Conservation (phyloP, 2,329 filamentous ascomycete genomes). For the Coleophoma cylindrospora region DNA sequence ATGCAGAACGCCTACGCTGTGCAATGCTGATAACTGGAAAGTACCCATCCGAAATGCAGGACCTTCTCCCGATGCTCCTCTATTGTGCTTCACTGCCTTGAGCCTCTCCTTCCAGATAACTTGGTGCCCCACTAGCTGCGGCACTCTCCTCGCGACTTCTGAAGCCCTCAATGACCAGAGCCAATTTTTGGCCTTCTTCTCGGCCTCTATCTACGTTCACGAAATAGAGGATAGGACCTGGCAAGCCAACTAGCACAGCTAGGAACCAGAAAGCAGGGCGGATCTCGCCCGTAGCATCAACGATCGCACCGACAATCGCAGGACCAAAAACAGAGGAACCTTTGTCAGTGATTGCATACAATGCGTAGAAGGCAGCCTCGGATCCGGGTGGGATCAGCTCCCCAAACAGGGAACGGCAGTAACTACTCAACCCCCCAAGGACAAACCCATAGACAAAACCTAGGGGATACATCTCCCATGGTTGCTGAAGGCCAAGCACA, state of each 20-base stretch:
- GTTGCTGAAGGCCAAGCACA: conserved; percentile 80
- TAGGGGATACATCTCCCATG: conserved; percentile 95
- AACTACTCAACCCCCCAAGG: conserved; percentile 84
- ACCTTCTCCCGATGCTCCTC: too few relatives aligned
- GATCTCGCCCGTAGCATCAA: conserved; percentile 76
- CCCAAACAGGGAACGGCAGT: conserved; percentile 88
- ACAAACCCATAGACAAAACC: conserved; percentile 91
- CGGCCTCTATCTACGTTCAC: conserved; percentile 81
- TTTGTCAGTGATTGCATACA: conserved; percentile 98
- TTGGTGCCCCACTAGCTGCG: conserved; percentile 5
- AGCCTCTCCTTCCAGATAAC: conserved; percentile 4
- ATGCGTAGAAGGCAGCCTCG: conserved; percentile 91
- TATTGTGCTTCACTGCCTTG: too few relatives aligned
- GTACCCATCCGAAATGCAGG: too few relatives aligned
- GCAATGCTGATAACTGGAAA: not conserved
- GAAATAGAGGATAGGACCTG: conserved; percentile 77
- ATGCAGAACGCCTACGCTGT: not conserved
- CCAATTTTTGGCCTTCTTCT: conserved; percentile 60
- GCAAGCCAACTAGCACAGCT: conserved; percentile 75
- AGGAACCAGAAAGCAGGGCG: conserved; percentile 90
- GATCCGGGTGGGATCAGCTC: conserved; percentile 92
- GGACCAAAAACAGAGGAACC: conserved; percentile 91
- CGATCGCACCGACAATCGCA: conserved; percentile 88
- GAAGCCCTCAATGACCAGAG: conserved; percentile 52
- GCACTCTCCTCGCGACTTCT: conserved; percentile 22